These are phyloP conservation scores for Aurantiochytrium sp. DNA, from an alignment of 108 stramenopile species.

Conservation along the genomic window DNA sequence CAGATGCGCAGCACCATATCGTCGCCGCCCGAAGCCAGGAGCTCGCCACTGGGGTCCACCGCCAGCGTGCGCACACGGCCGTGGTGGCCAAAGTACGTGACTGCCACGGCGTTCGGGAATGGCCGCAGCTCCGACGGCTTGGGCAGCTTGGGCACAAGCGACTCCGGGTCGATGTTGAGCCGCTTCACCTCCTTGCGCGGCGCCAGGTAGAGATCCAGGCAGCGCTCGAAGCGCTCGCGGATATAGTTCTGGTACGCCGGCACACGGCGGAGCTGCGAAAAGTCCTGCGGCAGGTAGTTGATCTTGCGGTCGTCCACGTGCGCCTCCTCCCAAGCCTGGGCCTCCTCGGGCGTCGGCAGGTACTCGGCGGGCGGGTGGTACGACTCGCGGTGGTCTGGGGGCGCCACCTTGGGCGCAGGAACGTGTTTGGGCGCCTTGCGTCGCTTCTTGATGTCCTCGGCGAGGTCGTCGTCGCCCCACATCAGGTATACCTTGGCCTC, in stretches of 20 bases:
- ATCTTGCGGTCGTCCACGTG: conserved; percentile 82
- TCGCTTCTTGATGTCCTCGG: conserved; percentile 70
- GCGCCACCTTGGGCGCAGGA: conserved; percentile 89
- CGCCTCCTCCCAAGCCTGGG: conserved; percentile 81
- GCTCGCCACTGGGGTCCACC: conserved; percentile 88
- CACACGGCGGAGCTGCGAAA: conserved; percentile 76
- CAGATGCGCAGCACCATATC: conserved; percentile 84
- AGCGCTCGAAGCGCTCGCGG: conserved; percentile 93
- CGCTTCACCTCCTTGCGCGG: conserved; percentile 88
- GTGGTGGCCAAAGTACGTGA: conserved; percentile 74
- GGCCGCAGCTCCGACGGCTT: conserved; percentile 85
- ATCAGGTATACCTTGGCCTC: conserved; percentile 69
- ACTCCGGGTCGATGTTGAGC: conserved; percentile 91
- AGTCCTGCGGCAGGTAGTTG: conserved; percentile 83
- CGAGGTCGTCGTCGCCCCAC: conserved; percentile 87
- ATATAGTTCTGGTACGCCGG: conserved; percentile 87
- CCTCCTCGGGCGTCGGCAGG: conserved; percentile 83
- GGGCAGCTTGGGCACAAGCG: conserved; percentile 88
- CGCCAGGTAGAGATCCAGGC: conserved; percentile 95
- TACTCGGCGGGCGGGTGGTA: conserved; percentile 97
- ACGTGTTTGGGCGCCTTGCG: conserved; percentile 88
- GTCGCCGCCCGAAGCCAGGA: conserved; percentile 81
- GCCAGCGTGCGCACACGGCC: conserved; percentile 69
- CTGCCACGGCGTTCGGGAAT: conserved; percentile 83
- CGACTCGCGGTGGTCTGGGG: conserved; percentile 89